phyloP scores from a whole-genome alignment of 441 rosid species.

The Manihot esculenta region DNA sequence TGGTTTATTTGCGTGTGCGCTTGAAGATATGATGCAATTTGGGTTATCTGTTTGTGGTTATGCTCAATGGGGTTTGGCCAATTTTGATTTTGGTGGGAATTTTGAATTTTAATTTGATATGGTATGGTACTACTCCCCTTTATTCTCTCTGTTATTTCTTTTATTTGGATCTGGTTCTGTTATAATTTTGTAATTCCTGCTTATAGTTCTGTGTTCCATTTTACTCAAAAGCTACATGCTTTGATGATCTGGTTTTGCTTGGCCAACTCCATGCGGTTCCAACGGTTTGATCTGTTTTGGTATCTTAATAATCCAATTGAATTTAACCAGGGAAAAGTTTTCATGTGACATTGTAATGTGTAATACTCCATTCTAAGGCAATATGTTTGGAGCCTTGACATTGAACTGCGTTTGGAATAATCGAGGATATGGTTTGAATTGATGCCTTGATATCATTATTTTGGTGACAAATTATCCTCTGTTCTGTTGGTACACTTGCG shows the following conservation, averaged over 20 bases:
- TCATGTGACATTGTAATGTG: neutral
- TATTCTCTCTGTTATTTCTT: neutral
- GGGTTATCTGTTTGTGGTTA: neutral
- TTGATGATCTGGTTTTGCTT: too few species aligned
- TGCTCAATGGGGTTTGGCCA: neutral
- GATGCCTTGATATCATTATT: neutral
- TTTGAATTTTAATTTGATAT: conserved; percentile 11
- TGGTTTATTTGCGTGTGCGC: neutral
- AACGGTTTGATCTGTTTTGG: too few species aligned
- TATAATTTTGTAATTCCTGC: neutral
- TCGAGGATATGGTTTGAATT: neutral
- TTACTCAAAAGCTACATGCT: too few species aligned
- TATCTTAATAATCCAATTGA: neutral
- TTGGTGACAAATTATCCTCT: neutral
- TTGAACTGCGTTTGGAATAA: neutral
- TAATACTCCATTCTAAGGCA: neutral
- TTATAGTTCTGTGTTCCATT: neutral
- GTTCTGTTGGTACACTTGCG: neutral
- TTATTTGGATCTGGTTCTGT: conserved; percentile 19
- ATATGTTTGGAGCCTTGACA: neutral
- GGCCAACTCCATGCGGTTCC: too few species aligned
- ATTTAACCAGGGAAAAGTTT: neutral
- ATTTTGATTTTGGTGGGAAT: conserved; percentile 5
- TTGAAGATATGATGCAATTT: neutral
- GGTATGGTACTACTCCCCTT: neutral